Percentiles rank a stretch among this genome's conserved stretches.
Evolutionary conservation across 176 grass and related monocot species (phyloP).

Genomic region (Aegilops sharonensis): DNA sequence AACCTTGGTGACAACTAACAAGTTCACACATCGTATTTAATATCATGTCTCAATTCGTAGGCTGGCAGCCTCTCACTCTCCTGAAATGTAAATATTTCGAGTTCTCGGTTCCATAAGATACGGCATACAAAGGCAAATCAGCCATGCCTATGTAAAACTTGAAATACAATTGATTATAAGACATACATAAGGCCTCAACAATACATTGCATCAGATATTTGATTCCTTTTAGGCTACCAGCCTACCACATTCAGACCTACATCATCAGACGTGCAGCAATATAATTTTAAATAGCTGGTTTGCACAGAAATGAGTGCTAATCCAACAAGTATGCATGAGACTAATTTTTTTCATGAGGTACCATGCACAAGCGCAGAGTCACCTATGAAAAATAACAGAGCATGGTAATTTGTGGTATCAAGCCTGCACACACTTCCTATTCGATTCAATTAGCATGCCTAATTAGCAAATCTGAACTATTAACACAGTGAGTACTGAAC

Average conservation of each 20-base stretch:
- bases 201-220: background rate
- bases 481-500: background rate
- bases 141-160: background rate
- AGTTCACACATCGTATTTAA: background rate
- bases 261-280: background rate
- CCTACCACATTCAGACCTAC: background rate
- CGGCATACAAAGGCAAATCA: background rate
- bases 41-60: background rate
- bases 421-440: background rate
- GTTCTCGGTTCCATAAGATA: background rate
- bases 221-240: background rate
- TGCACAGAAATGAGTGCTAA: background rate
- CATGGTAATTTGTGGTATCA: constrained; percentile 4
- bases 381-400: background rate
- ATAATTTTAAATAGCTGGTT: background rate
- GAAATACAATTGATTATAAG: background rate
- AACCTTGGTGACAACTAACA: background rate
- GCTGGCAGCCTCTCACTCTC: background rate
- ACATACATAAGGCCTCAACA: background rate
- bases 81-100: background rate
- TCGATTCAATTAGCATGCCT: background rate
- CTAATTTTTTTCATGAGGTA: background rate
- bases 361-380: background rate
- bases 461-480: background rate
- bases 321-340: background rate